Conservation (phyloP, 1,284 basidiomycete genomes). For the Ceratobasidium theobromae region DNA sequence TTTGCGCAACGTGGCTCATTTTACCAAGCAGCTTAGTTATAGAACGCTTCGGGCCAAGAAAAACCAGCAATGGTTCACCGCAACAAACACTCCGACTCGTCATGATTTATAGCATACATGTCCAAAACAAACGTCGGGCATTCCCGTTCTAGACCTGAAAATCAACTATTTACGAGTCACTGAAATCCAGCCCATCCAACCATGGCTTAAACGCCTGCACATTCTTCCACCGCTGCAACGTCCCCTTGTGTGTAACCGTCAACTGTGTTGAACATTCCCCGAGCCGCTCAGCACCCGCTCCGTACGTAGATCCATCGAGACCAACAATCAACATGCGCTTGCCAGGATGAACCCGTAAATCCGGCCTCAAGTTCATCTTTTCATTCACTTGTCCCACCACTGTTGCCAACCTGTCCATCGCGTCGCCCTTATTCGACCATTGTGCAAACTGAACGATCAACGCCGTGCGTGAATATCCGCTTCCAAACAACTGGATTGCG, state of each 20-base stretch:
- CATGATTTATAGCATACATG: too few species aligned
- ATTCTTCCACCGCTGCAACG: background rate
- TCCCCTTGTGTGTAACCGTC: background rate
- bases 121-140: too few species aligned
- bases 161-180: background rate
- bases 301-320: background rate
- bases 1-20: too few species aligned
- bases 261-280: background rate
- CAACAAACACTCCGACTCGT: too few species aligned
- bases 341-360: background rate
- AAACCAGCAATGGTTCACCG: too few species aligned
- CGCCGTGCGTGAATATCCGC: background rate
- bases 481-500: background rate
- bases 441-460: background rate
- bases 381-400: background rate
- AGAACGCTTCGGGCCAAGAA: too few species aligned
- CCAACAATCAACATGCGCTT: background rate
- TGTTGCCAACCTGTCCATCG: background rate
- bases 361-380: background rate
- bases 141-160: too few species aligned
- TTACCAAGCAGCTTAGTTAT: too few species aligned
- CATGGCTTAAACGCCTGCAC: background rate
- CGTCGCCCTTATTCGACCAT: background rate
- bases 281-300: background rate
- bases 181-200: background rate